A percentile compares a stretch with the other conserved stretches of the same genome.
Conservation (phyloP, 2,329 filamentous ascomycete species). For the Triangularia verruculosa region DNA sequence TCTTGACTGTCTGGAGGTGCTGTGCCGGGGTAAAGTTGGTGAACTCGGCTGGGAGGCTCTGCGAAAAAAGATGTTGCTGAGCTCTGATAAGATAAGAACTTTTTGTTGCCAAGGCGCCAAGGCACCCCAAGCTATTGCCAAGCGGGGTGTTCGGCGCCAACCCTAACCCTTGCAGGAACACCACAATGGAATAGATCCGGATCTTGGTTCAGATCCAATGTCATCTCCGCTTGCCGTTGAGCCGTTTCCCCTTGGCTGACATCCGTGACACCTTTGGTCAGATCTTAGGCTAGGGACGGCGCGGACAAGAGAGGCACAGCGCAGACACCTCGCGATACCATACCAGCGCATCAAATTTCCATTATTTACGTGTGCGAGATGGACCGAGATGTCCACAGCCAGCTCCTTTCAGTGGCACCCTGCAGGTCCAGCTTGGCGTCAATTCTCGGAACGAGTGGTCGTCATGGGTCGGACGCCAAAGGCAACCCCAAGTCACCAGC, state of each 20-base stretch:
- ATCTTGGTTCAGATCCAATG: neutral
- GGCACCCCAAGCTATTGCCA: too few relatives aligned
- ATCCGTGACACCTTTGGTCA: neutral
- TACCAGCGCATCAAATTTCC: neutral
- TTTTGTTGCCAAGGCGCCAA: neutral
- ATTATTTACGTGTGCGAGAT: neutral
- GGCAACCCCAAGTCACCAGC: neutral
- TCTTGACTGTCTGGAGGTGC: constrained; percentile 13
- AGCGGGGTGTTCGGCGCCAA: neutral
- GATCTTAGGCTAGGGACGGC: neutral
- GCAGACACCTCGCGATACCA: neutral
- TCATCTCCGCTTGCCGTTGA: neutral
- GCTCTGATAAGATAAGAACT: neutral
- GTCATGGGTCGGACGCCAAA: neutral
- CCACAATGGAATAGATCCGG: neutral
- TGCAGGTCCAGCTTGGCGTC: neutral
- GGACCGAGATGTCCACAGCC: neutral
- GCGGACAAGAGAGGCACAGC: neutral
- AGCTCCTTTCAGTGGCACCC: neutral
- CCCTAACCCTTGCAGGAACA: neutral
- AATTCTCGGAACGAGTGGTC: neutral
- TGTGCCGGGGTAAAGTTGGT: neutral
- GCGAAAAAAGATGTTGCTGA: constrained; percentile 11
- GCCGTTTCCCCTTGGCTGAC: neutral
- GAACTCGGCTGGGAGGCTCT: neutral